Conservation (phyloP, 345 rosid species). For the Pistacia integerrima region DNA sequence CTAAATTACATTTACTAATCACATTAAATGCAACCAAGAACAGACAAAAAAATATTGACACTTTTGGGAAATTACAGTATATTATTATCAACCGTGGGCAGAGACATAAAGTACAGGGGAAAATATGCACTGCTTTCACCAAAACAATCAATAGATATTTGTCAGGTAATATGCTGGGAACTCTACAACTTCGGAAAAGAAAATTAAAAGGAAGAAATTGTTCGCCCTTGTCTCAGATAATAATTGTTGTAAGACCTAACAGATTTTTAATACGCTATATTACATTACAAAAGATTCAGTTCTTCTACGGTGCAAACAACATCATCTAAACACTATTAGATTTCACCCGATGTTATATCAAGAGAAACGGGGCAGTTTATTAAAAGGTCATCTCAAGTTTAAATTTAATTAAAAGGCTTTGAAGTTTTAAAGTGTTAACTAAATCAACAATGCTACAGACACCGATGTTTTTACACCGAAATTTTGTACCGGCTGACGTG, state of each 20-base stretch:
- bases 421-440: too few species aligned
- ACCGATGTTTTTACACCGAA: too few species aligned
- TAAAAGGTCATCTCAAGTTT: too few species aligned
- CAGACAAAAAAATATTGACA: neutral
- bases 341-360: constrained; percentile 11
- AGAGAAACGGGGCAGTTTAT: neutral
- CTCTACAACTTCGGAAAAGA: neutral
- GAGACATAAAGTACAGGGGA: neutral
- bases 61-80: neutral
- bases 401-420: too few species aligned
- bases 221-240: neutral
- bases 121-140: neutral
- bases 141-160: neutral
- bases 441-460: too few species aligned
- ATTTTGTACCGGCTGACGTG: too few species aligned
- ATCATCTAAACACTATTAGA: neutral
- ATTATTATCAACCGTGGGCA: neutral
- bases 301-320: neutral
- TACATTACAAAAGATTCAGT: neutral
- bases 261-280: neutral
- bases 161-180: neutral
- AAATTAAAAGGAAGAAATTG: neutral
- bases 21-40: neutral
- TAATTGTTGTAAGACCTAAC: neutral
- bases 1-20: neutral